phyloP scores from a whole-genome alignment of 2,329 filamentous ascomycete species.

The Westerdykella aurantiaca region DNA sequence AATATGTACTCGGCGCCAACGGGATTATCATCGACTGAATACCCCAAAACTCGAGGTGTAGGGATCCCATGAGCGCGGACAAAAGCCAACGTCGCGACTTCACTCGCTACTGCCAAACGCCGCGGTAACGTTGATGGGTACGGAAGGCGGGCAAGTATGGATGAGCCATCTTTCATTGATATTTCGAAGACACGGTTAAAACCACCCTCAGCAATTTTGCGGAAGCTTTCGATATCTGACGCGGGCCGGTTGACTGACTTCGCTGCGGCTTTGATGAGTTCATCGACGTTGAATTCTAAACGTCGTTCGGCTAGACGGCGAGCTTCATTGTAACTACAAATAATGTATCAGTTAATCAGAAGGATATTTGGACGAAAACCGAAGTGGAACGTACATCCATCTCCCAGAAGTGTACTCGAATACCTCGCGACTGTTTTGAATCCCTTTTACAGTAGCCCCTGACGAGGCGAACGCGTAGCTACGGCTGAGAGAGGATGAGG shows the following conservation, averaged over 20 bases:
- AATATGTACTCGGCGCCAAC: conserved; percentile 29
- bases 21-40: conserved; percentile 13
- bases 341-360: conserved; percentile 3
- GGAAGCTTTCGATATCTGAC: conserved; percentile 17
- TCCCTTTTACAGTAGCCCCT: conserved; percentile 1
- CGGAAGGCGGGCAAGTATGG: conserved; percentile 29
- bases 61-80: conserved; percentile 23
- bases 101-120: conserved; percentile 31
- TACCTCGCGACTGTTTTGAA: conserved; percentile 10
- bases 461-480: conserved; percentile 2
- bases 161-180: conserved; percentile 21
- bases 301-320: conserved; percentile 15
- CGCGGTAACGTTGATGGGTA: conserved; percentile 27
- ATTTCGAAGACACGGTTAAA: conserved; percentile 34
- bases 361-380: not conserved
- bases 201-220: conserved; percentile 34
- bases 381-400: conserved; percentile 18
- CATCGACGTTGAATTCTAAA: conserved; percentile 17
- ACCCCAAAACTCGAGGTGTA: conserved; percentile 20
- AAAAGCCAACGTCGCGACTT: conserved; percentile 35
- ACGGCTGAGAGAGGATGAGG: not conserved
- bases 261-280: conserved; percentile 16
- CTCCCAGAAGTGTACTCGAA: conserved; percentile 25
- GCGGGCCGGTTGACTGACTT: conserved; percentile 11
- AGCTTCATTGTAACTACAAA: conserved; percentile 19